phyloP scores from a whole-genome alignment of 352 stramenopile species.

The Phytophthora niederhauseri region DNA sequence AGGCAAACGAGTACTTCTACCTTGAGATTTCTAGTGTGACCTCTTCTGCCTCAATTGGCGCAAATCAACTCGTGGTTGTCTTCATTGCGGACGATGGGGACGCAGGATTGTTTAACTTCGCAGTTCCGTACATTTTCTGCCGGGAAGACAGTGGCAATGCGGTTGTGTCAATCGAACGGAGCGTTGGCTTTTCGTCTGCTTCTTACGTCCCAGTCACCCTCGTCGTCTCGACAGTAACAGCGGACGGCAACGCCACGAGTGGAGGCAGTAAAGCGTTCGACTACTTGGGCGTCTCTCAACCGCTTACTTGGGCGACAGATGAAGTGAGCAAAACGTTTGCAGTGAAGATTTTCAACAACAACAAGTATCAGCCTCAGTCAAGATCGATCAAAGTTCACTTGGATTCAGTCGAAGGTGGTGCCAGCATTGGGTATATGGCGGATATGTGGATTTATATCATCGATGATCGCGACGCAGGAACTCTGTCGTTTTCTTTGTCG shows the following conservation, averaged over 20 bases:
- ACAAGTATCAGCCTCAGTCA: conserved; percentile 52
- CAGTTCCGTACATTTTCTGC: conserved; percentile 56
- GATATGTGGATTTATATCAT: conserved; percentile 78
- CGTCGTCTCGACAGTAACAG: conserved; percentile 48
- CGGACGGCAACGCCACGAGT: conserved; percentile 66
- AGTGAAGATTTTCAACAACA: conserved; percentile 79
- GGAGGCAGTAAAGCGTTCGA: conserved; percentile 70
- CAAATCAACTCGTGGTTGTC: conserved; percentile 35
- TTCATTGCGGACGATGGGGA: conserved; percentile 71
- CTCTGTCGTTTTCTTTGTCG: conserved; percentile 57
- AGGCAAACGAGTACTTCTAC: conserved; percentile 72
- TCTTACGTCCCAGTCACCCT: conserved; percentile 64
- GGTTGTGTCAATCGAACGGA: conserved; percentile 58
- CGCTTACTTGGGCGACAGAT: conserved; percentile 59
- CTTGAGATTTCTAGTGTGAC: conserved; percentile 52
- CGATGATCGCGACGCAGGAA: conserved; percentile 76
- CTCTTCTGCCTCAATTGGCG: conserved; percentile 44
- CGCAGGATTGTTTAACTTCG: conserved; percentile 68
- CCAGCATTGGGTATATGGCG: conserved; percentile 46
- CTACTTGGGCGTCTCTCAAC: conserved; percentile 53
- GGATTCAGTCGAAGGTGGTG: conserved; percentile 54
- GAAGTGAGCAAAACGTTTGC: conserved; percentile 61
- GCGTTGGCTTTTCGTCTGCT: conserved; percentile 57
- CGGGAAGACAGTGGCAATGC: conserved; percentile 69
- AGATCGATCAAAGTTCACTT: conserved; percentile 62